These are phyloP conservation scores for Helianthus annuus DNA, from an alignment of 129 eudicot species.

Conservation along the genomic window DNA sequence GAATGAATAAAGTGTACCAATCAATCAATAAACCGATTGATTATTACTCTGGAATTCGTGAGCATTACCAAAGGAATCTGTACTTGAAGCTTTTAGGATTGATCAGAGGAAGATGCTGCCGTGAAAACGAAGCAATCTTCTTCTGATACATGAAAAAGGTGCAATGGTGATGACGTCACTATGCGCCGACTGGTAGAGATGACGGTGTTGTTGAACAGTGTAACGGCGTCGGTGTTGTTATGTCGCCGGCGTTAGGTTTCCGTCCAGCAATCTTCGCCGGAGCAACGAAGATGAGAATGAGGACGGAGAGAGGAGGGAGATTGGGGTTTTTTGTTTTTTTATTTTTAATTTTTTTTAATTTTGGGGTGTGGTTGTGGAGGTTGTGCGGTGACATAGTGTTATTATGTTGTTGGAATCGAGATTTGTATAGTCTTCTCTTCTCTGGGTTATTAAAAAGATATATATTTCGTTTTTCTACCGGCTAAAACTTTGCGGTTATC, in stretches of 20 bases:
- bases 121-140: slow-evolving; percentile 33
- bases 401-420: slow-evolving; percentile 28
- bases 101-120: slow-evolving; percentile 30
- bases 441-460: neutral
- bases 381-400: slow-evolving; percentile 33
- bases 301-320: neutral
- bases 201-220: slow-evolving; percentile 2
- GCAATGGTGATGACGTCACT: slow-evolving; percentile 10
- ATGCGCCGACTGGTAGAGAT: neutral
- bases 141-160: slow-evolving; percentile 16
- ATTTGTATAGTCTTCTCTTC: slow-evolving; percentile 24
- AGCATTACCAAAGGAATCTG: neutral
- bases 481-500: neutral
- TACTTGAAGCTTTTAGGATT: slow-evolving; percentile 6
- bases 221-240: neutral
- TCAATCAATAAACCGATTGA: neutral
- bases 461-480: neutral
- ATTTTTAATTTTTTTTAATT: neutral
- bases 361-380: slow-evolving; percentile 21
- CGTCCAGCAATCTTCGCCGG: slow-evolving; percentile 31
- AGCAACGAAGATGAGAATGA: slow-evolving; percentile 15
- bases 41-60: neutral
- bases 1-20: neutral
- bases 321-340: neutral
- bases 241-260: slow-evolving; percentile 10